Base-by-base conservation (phyloP, 805 yeast species). In the Yarrowia sp. region DNA sequence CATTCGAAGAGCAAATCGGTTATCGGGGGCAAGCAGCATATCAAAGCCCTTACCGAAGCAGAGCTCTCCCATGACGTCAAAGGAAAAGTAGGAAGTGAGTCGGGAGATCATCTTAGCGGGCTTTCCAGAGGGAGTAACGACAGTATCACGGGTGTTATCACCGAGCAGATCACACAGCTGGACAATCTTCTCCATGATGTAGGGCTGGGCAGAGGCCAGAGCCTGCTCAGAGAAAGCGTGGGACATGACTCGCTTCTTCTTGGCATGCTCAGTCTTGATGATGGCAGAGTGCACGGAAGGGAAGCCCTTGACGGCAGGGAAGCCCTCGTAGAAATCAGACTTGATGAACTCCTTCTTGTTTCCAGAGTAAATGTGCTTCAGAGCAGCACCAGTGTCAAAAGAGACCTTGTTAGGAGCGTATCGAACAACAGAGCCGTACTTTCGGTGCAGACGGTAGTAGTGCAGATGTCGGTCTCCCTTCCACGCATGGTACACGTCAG, bases 21-120 rank as follows among this genome's bases (percentile, higher is more conserved):
- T 67, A 31, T 65, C 67, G 8, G 66, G 43, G 15, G 55, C 39
- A 8, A 57, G 14, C 39, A 67, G 64, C 68, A 67, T 67, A 28
- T 67, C 68, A 32, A 67, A 67, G 32, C 67, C 47, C 55, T 65
- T 67, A 13, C 68, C 68, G 38, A 67, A 67, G 43, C 68, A 67
- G 32, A 67, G 57, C 43, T 67, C 68, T 8, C 68, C 68, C 68
- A 67, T 67, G 31, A 67, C 67, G 32, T 67, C 68, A 39, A 67
- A 67, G 4, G 68, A 65, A 13, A 67, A 48, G 50, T 62, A 67
- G 8, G 58, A 48, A 9, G 68, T 58, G 8, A 67, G 48, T 38
- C 53, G 31, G 14, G 68, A 65, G n/a, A 67, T 60, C 53, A 65
- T 67, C 47, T 67, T 67, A 15, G 65, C 68, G 8, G 67, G 66